phyloP scores from a whole-genome alignment of 768 basidiomycete genomes.

The Postia placenta region DNA sequence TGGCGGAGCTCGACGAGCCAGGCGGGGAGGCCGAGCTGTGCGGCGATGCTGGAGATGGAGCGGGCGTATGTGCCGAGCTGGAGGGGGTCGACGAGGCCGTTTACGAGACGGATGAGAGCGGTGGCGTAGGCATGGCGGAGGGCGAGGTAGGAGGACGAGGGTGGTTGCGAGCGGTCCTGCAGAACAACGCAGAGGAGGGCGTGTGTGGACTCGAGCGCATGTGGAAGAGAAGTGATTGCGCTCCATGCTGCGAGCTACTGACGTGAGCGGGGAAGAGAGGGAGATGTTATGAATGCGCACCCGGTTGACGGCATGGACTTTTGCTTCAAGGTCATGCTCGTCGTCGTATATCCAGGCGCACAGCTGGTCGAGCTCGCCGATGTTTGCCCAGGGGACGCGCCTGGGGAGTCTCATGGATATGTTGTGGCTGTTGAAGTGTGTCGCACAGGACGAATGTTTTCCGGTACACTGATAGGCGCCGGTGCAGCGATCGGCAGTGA shows the following conservation, averaged over 20 bases:
- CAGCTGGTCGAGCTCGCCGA: slow-evolving; percentile 67
- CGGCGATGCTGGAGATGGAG: slow-evolving; percentile 84
- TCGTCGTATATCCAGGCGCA: slow-evolving; percentile 72
- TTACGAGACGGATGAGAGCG: slow-evolving; percentile 84
- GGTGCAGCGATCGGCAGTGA: too few species aligned
- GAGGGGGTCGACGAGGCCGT: slow-evolving; percentile 91
- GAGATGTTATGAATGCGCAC: slow-evolving; percentile 36
- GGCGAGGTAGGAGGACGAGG: slow-evolving; percentile 34
- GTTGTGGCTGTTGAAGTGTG: too few species aligned
- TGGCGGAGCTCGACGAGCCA: slow-evolving; percentile 93
- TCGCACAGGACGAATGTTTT: too few species aligned
- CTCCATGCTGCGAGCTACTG: slow-evolving; percentile 74
- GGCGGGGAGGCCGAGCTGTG: slow-evolving; percentile 76
- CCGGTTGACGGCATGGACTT: slow-evolving; percentile 53
- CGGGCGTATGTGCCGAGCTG: slow-evolving; percentile 87
- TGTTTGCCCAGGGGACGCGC: slow-evolving; percentile 71
- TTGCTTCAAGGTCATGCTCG: slow-evolving; percentile 51
- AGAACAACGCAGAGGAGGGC: slow-evolving; percentile 54
- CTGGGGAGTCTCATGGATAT: slow-evolving; percentile 73
- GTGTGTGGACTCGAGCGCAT: slow-evolving; percentile 71
- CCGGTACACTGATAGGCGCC: too few species aligned
- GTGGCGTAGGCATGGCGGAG: slow-evolving; percentile 76
- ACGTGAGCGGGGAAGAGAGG: background rate
- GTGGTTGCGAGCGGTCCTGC: slow-evolving; percentile 36
- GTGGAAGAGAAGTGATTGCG: slow-evolving; percentile 68